Evolutionary conservation across 495 filamentous ascomycete genomes (phyloP).

Genomic region (Penicillium waksmanii): DNA sequence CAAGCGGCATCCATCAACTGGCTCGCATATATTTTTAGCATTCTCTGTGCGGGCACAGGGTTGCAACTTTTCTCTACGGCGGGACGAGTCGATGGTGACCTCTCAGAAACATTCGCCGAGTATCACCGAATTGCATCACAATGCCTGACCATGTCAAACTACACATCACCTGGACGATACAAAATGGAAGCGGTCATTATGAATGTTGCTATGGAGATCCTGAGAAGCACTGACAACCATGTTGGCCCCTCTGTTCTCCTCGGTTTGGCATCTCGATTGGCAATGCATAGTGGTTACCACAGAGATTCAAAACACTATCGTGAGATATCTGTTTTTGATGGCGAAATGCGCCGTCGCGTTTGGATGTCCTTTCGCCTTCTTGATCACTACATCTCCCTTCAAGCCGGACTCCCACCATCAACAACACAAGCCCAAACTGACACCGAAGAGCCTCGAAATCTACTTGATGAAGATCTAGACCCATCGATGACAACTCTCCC

Average conservation of each 20-base stretch:
- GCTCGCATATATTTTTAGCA: conserved; percentile 20
- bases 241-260: conserved; percentile 28
- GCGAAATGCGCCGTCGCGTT: conserved; percentile 41
- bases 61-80: conserved; percentile 22
- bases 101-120: conserved; percentile 19
- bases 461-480: conserved; percentile 40
- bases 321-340: conserved; percentile 32
- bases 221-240: conserved; percentile 28
- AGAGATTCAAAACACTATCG: conserved; percentile 34
- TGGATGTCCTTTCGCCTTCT: conserved; percentile 33
- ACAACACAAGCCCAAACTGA: conserved; percentile 34
- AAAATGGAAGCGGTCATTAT: conserved; percentile 35
- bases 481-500: conserved; percentile 30
- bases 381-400: conserved; percentile 38
- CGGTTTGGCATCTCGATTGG: conserved; percentile 28
- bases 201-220: conserved; percentile 27
- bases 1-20: conserved; percentile 18
- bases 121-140: conserved; percentile 27
- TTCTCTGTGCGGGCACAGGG: conserved; percentile 18
- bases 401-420: conserved; percentile 40
- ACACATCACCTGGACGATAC: conserved; percentile 28
- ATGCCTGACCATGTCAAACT: conserved; percentile 31
- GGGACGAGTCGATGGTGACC: conserved; percentile 20
- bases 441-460: conserved; percentile 35
- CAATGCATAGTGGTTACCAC: conserved; percentile 40